These are phyloP conservation scores for Angomonas ambiguus DNA, from an alignment of 208 protist genomes.

Conservation along the genomic window DNA sequence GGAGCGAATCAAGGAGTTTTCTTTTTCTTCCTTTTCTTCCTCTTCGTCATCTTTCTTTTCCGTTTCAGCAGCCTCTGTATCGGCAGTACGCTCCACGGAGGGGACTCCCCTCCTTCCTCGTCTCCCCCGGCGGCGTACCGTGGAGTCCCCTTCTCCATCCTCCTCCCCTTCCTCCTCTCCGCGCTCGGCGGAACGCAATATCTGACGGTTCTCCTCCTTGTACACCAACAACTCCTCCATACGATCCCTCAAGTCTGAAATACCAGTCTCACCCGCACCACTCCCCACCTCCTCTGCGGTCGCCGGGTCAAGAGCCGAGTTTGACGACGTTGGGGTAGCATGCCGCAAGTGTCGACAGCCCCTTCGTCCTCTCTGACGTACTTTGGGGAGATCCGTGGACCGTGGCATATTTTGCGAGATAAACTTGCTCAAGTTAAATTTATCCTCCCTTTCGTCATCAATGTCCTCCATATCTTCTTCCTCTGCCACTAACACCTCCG, in stretches of 20 bases:
- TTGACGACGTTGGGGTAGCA: not conserved
- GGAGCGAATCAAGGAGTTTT: too few relatives aligned
- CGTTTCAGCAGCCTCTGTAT: not conserved
- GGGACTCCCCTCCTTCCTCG: not conserved
- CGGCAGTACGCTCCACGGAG: not conserved
- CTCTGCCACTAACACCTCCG: constrained; percentile 20
- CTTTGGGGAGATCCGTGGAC: not conserved
- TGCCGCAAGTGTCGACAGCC: not conserved
- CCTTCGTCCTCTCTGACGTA: not conserved
- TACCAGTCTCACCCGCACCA: not conserved
- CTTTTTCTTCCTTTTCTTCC: not conserved
- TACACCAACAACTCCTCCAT: constrained; percentile 10
- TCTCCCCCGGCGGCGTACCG: not conserved
- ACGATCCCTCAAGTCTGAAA: not conserved
- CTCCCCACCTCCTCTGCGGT: not conserved
- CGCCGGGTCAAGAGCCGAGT: not conserved
- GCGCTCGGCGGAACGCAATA: constrained; percentile 1
- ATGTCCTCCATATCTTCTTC: constrained; percentile 13
- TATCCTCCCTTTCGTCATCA: not conserved
- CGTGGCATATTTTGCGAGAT: not conserved
- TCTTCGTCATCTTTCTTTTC: not conserved
- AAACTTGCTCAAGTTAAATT: not conserved
- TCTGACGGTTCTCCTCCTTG: constrained; percentile 7
- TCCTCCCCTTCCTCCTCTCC: not conserved
- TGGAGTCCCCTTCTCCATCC: not conserved